Base-by-base conservation (phyloP, 2,329 filamentous ascomycete genomes). In the Fusarium incarnatum region DNA sequence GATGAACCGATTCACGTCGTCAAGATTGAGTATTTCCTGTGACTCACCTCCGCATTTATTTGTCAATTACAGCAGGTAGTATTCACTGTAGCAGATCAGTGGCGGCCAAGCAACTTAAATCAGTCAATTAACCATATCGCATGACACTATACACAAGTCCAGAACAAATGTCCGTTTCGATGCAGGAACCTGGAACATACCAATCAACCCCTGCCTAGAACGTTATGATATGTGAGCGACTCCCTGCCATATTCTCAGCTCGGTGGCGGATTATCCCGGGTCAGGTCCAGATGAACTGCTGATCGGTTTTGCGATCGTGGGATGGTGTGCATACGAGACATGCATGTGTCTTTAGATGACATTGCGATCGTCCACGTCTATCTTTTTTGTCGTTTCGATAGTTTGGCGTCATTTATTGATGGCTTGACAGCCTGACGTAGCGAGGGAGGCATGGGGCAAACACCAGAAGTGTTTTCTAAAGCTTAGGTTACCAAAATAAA, bases 271-370 rank as follows among this genome's bases (percentile, higher is more conserved):
- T 5, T 13, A 0, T 4, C 8, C 10, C 13, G 9, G 8, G 5
- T 12, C 6, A 27, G 13, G 34, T 16, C 7, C 5, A 41, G 13
- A 42, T 10, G 32, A 41, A 53, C 49, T 27, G 3, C 23, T 53
- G 9, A 53, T 53, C 34, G 49, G 28, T n/a, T 37, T 11, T 6
- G 2, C 34, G 34, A 37, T 37, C 34, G 15, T 22, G 10, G 6
- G 37, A 37, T 44, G 20, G 41, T 28, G 18, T 53, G 49, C 49
- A 53, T 42, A 28, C 22, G 10, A 53, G 49, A 53, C 49, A 53
- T 53, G n/a, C 49, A 53, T 42, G 16, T 9, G 15, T 28, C 3
- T 8, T 18, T 7, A 28, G 32, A 41, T 28, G 8, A 22, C 18
- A 52, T 16, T 22, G 5, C 3, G 22, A 52, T 52, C 32, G 18